Conservation (phyloP, 2,329 filamentous ascomycete genomes). For the Cytospora chrysosperma region DNA sequence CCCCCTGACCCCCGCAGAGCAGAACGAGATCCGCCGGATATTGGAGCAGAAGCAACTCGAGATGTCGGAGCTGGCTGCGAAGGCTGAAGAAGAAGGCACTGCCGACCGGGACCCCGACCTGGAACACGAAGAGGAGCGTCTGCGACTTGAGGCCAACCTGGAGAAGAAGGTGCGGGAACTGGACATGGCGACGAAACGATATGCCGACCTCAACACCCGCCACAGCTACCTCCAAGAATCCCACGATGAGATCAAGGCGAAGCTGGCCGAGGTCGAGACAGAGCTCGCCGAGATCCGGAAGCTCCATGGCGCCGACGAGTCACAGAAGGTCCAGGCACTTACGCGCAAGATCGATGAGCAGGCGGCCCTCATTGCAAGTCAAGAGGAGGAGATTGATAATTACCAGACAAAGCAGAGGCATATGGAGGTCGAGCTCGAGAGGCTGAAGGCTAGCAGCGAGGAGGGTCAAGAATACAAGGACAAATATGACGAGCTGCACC, state of each 20-base stretch:
- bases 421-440: constrained; percentile 48
- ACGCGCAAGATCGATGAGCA: constrained; percentile 62
- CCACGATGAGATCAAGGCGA: constrained; percentile 64
- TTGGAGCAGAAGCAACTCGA: constrained; percentile 46
- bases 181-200: constrained; percentile 54
- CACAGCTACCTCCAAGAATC: constrained; percentile 60
- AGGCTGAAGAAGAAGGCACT: constrained; percentile 25
- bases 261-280: constrained; percentile 58
- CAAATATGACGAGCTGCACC: constrained; percentile 58
- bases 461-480: constrained; percentile 55
- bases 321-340: constrained; percentile 52
- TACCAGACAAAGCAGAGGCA: constrained; percentile 45
- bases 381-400: constrained; percentile 65
- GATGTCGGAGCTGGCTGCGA: constrained; percentile 36
- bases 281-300: constrained; percentile 52
- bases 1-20: constrained; percentile 37
- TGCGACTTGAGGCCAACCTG: constrained; percentile 46
- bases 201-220: constrained; percentile 58
- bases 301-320: constrained; percentile 52
- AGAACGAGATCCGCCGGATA: constrained; percentile 48
- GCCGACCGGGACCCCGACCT: constrained; percentile 51
- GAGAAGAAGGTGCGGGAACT: constrained; percentile 31
- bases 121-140: constrained; percentile 56
- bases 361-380: constrained; percentile 67
- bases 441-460: constrained; percentile 46